phyloP scores from a whole-genome alignment of 2,329 filamentous ascomycete genomes.

The Phialocephala subalpina region DNA sequence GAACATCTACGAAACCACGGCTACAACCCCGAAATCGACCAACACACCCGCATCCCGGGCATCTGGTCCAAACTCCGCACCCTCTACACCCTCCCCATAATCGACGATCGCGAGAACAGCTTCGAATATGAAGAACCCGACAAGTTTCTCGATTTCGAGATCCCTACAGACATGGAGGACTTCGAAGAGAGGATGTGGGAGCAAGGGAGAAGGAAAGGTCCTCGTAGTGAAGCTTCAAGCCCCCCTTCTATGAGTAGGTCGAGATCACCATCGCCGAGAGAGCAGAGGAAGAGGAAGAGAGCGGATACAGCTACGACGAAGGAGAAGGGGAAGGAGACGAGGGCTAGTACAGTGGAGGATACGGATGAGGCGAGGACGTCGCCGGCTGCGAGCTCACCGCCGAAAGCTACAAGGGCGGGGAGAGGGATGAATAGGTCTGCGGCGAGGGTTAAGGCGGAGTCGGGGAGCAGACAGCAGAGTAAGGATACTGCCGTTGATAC shows the following conservation, averaged over 20 bases:
- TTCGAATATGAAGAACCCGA: constrained; percentile 57
- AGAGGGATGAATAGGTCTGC: constrained; percentile 50
- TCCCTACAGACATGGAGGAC: constrained; percentile 56
- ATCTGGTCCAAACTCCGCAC: constrained; percentile 90
- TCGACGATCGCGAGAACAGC: constrained; percentile 82
- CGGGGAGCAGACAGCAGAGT: constrained; percentile 44
- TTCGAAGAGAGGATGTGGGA: constrained; percentile 40
- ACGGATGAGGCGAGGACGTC: constrained; percentile 56
- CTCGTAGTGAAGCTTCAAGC: constrained; percentile 46
- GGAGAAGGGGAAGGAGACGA: constrained; percentile 25
- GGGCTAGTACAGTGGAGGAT: constrained; percentile 60
- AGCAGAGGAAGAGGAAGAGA: constrained; percentile 43
- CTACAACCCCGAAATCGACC: constrained; percentile 72
- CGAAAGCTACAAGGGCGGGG: constrained; percentile 47
- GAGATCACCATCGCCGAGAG: constrained; percentile 35
- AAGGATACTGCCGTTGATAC: constrained; percentile 41
- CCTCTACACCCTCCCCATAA: constrained; percentile 84
- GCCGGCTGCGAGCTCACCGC: constrained; percentile 50
- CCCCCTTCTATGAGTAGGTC: constrained; percentile 34
- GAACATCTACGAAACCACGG: constrained; percentile 83
- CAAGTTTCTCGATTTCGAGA: constrained; percentile 71
- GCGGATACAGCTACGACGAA: constrained; percentile 43
- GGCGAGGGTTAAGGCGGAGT: constrained; percentile 50
- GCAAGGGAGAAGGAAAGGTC: constrained; percentile 12
- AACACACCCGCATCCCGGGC: constrained; percentile 86